Percentiles rank a stretch among this genome's conserved stretches.
These are phyloP conservation scores for Thelonectria rubi DNA, from an alignment of 2,329 filamentous ascomycete genomes.

Conservation along the genomic window DNA sequence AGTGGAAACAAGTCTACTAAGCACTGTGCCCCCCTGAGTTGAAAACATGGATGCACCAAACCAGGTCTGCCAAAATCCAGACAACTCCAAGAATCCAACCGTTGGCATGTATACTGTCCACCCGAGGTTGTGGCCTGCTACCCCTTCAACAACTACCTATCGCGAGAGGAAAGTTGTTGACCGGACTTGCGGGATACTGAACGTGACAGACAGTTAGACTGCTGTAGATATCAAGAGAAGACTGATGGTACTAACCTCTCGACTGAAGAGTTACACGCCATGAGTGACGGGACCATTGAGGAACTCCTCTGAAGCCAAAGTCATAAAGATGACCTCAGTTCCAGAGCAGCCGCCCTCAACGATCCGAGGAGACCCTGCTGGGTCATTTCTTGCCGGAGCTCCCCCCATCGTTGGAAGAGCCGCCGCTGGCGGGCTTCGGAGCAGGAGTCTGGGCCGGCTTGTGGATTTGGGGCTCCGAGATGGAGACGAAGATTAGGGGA, in stretches of 20 bases:
- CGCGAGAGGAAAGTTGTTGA: no score
- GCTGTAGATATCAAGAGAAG: neutral
- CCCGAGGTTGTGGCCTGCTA: no score
- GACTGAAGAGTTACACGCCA: neutral
- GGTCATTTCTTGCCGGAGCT: neutral
- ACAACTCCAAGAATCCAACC: no score
- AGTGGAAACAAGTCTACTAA: neutral
- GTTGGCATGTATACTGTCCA: no score
- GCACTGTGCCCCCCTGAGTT: neutral
- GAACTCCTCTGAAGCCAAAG: neutral
- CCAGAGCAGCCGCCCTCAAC: neutral
- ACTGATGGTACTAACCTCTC: neutral
- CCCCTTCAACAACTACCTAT: no score
- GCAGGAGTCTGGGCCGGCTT: neutral
- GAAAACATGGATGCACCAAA: neutral
- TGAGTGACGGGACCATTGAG: neutral
- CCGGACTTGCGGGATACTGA: neutral
- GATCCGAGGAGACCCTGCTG: neutral
- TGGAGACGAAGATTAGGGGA: slow-evolving; percentile 12
- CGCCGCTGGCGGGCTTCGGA: neutral
- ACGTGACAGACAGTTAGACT: neutral
- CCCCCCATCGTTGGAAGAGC: neutral
- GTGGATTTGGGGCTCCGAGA: slow-evolving; percentile 5
- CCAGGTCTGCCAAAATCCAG: no score
- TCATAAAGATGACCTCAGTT: neutral